Evolutionary conservation across 768 basidiomycete species (phyloP).

Genomic region (Amanita jacksonii): DNA sequence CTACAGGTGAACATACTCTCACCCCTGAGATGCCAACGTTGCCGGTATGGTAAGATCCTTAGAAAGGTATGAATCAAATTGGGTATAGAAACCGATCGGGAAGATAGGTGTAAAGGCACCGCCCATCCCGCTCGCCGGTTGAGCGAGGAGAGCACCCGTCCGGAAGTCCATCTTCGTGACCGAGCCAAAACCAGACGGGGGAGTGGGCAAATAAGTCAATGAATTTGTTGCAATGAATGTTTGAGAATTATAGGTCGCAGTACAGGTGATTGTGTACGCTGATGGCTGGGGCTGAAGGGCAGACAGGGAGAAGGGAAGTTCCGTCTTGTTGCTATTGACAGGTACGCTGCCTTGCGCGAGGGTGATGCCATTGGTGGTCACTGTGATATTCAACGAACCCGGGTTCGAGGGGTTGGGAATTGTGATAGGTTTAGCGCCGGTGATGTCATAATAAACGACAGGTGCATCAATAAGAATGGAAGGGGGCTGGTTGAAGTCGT

Average conservation of each 20-base stretch:
- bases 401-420: conserved; percentile 16
- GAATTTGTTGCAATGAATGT: conserved; percentile 34
- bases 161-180: conserved; percentile 59
- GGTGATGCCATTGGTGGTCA: conserved; percentile 34
- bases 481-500: conserved; percentile 22
- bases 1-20: conserved; percentile 13
- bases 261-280: conserved; percentile 29
- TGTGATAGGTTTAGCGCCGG: conserved; percentile 34
- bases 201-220: conserved; percentile 41
- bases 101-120: conserved; percentile 47
- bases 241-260: conserved; percentile 29
- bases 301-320: conserved; percentile 39
- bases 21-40: conserved; percentile 49
- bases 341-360: conserved; percentile 36
- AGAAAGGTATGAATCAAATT: conserved; percentile 44
- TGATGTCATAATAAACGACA: conserved; percentile 36
- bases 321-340: conserved; percentile 40
- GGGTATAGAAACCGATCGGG: conserved; percentile 69
- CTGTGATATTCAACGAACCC: conserved; percentile 29
- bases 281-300: conserved; percentile 32
- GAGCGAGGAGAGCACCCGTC: conserved; percentile 45
- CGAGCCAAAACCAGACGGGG: conserved; percentile 35
- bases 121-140: conserved; percentile 39
- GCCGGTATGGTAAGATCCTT: conserved; percentile 44
- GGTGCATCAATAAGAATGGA: conserved; percentile 45